Conservation (phyloP, 2,329 filamentous ascomycete genomes). For the Sclerotinia sclerotiorum region DNA sequence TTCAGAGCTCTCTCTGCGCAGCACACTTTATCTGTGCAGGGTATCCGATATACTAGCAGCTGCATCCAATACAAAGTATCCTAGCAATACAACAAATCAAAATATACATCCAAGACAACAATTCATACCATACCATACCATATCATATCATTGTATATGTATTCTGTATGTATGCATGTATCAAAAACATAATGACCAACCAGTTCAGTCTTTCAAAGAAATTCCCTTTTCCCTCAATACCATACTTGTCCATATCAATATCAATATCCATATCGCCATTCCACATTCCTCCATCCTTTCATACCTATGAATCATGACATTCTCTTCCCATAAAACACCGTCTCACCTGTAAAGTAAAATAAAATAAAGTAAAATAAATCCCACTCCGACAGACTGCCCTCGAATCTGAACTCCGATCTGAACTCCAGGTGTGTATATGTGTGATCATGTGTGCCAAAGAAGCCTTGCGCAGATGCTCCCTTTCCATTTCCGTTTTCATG, state of each 20-base stretch:
- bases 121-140: not conserved
- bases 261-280: not conserved
- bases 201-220: not conserved
- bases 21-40: not conserved
- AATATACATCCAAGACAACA: not conserved
- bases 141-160: not conserved
- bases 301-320: not conserved
- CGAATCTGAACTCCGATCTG: not conserved
- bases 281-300: not conserved
- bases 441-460: not conserved
- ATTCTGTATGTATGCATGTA: conserved; percentile 5
- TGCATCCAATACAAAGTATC: not conserved
- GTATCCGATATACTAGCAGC: not conserved
- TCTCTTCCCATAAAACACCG: conserved; percentile 5
- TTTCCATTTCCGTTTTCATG: not conserved
- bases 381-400: not conserved
- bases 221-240: not conserved
- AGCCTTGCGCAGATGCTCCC: not conserved
- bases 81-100: not conserved
- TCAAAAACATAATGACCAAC: not conserved
- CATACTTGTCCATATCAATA: not conserved
- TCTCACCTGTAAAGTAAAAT: not conserved
- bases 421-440: not conserved
- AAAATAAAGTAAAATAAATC: not conserved
- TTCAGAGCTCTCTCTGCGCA: not conserved